Conservation (phyloP, 1,284 basidiomycete species). For the Fistulinella staudtii region DNA sequence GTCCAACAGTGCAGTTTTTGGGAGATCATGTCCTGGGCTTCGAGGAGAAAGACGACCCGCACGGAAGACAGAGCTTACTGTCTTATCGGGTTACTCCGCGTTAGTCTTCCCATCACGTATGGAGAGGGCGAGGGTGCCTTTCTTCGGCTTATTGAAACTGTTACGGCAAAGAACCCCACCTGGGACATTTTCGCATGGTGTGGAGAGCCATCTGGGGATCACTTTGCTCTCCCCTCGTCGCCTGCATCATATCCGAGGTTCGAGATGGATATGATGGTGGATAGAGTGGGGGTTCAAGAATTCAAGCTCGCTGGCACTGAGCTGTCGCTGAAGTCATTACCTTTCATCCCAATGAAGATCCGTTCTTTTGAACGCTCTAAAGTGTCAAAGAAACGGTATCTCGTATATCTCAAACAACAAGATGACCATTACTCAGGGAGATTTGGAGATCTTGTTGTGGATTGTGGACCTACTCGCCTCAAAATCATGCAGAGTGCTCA, state of each 20-base stretch:
- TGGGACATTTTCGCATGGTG: conserved; percentile 17
- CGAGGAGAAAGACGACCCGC: conserved; percentile 12
- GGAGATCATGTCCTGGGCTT: conserved; percentile 20
- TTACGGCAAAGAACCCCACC: conserved; percentile 2
- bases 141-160: conserved; percentile 7
- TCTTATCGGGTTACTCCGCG: conserved; percentile 12
- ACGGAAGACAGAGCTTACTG: conserved; percentile 15
- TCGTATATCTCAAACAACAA: not conserved
- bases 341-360: conserved; percentile 2
- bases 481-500: not conserved
- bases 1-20: conserved; percentile 7
- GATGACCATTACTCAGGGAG: not conserved
- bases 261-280: not conserved
- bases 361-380: not conserved
- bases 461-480: not conserved
- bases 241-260: conserved; percentile 9
- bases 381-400: not conserved
- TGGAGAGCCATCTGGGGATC: conserved; percentile 12
- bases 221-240: conserved; percentile 11
- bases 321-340: conserved; percentile 3
- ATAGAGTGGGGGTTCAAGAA: conserved; percentile 3
- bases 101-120: conserved; percentile 12
- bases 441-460: not conserved
- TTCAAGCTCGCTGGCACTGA: not conserved
- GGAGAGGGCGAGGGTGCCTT: conserved; percentile 14